These are phyloP conservation scores for Zoysia matrella DNA, from an alignment of 202 grass and related monocot genomes.

Conservation along the genomic window DNA sequence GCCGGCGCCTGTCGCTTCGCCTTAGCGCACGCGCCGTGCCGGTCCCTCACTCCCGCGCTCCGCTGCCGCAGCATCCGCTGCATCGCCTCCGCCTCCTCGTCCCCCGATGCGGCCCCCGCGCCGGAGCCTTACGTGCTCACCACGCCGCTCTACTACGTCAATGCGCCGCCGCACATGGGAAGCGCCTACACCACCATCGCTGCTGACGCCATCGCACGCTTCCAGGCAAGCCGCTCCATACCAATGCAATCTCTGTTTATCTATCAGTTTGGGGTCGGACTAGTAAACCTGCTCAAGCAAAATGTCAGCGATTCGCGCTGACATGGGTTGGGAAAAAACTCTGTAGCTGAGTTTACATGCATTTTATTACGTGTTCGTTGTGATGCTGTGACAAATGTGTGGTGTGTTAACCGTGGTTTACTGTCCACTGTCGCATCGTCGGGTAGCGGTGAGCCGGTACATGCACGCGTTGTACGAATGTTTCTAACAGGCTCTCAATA, in stretches of 20 bases:
- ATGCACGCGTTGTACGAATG: not conserved
- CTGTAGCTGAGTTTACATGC: not conserved
- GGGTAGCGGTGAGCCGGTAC: not conserved
- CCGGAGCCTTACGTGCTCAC: constrained; percentile 70
- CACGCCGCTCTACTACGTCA: constrained; percentile 96
- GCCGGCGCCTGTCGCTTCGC: constrained; percentile 42
- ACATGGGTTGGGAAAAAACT: not conserved
- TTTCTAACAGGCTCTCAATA: constrained; percentile 4
- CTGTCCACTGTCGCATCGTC: constrained; percentile 9
- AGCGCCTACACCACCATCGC: constrained; percentile 98
- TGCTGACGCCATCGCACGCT: constrained; percentile 88
- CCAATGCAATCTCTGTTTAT: not conserved
- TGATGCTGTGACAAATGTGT: not conserved
- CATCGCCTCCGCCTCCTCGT: constrained; percentile 40
- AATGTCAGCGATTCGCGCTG: constrained; percentile 1
- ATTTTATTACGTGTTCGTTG: not conserved
- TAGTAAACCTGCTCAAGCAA: not conserved
- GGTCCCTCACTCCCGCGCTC: constrained; percentile 23
- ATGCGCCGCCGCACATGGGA: constrained; percentile 94
- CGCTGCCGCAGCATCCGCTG: constrained; percentile 37
- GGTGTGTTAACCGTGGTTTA: not conserved
- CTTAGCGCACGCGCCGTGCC: constrained; percentile 9
- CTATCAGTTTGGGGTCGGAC: not conserved
- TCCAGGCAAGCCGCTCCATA: constrained; percentile 60
- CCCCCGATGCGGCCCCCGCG: constrained; percentile 34